These are phyloP conservation scores for Penicillium freii DNA, from an alignment of 2,329 filamentous ascomycete genomes.

Conservation along the genomic window DNA sequence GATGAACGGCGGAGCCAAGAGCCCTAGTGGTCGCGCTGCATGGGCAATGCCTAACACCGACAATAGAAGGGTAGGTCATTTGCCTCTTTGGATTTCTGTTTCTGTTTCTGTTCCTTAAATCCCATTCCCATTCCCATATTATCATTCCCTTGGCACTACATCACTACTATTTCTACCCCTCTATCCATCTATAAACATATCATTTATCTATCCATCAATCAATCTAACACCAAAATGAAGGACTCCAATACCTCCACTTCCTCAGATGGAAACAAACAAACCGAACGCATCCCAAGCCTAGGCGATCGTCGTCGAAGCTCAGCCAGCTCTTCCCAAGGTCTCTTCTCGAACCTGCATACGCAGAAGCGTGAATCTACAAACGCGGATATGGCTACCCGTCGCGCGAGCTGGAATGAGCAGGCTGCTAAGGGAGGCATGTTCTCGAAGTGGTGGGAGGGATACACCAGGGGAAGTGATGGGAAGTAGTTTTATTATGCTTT, in stretches of 20 bases:
- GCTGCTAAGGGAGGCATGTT: slow-evolving; percentile 38
- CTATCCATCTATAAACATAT: neutral
- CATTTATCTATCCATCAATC: too few relatives aligned
- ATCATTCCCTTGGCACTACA: neutral
- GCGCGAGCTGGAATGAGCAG: slow-evolving; percentile 49
- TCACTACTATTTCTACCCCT: neutral
- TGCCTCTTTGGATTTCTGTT: neutral
- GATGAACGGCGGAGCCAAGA: slow-evolving; percentile 33
- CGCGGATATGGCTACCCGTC: slow-evolving; percentile 34
- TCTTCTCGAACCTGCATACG: slow-evolving; percentile 39
- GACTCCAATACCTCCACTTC: slow-evolving; percentile 30
- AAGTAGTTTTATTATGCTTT: neutral
- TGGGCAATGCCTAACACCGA: slow-evolving; percentile 22
- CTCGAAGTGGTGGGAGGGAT: slow-evolving; percentile 43
- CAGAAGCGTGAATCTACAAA: slow-evolving; percentile 47
- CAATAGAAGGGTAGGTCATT: slow-evolving; percentile 30
- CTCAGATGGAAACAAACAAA: slow-evolving; percentile 24
- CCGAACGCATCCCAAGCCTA: slow-evolving; percentile 13
- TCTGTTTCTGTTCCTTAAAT: neutral
- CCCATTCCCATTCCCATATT: neutral
- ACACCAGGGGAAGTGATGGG: slow-evolving; percentile 29
- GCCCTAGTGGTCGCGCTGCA: slow-evolving; percentile 22
- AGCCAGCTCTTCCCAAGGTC: slow-evolving; percentile 16
- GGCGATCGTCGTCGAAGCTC: slow-evolving; percentile 32
- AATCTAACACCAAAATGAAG: slow-evolving; percentile 17